phyloP scores from a whole-genome alignment of 2,329 filamentous ascomycete genomes.

The Fusarium anguioides region DNA sequence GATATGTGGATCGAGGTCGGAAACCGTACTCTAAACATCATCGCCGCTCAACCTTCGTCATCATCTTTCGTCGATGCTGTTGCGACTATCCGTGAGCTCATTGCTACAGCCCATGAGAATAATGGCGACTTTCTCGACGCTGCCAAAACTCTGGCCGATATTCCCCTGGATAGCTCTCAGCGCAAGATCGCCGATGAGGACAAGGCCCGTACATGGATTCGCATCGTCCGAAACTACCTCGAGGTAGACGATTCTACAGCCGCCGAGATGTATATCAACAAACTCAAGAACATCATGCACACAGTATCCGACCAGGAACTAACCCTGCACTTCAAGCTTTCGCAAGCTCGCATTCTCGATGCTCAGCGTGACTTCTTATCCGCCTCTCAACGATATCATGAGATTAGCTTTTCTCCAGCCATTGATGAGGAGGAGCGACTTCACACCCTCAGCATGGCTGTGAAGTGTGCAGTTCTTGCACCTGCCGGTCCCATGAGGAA shows the following conservation, averaged over 20 bases:
- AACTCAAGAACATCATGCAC: constrained; percentile 92
- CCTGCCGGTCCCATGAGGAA: constrained; percentile 89
- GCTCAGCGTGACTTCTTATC: constrained; percentile 89
- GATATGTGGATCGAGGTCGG: constrained; percentile 81
- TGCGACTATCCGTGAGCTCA: constrained; percentile 79
- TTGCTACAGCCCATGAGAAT: constrained; percentile 84
- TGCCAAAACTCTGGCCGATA: constrained; percentile 81
- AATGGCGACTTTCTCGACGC: constrained; percentile 84
- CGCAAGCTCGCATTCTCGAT: constrained; percentile 92
- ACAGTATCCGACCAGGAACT: constrained; percentile 78
- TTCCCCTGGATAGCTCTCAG: constrained; percentile 90
- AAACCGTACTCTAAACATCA: constrained; percentile 74
- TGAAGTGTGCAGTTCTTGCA: constrained; percentile 91
- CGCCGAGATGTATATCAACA: constrained; percentile 90
- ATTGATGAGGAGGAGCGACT: constrained; percentile 90
- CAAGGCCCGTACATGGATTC: constrained; percentile 88
- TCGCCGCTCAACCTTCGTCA: constrained; percentile 70
- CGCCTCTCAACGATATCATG: constrained; percentile 88
- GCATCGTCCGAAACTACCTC: constrained; percentile 92
- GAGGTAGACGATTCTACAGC: constrained; percentile 91
- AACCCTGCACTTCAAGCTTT: constrained; percentile 87
- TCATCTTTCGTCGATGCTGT: constrained; percentile 87
- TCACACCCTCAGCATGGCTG: constrained; percentile 84
- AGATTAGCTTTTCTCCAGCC: constrained; percentile 79
- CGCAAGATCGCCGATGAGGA: constrained; percentile 84